Conservation (phyloP, 2,329 filamentous ascomycete genomes). For the Elsinoe perseae region DNA sequence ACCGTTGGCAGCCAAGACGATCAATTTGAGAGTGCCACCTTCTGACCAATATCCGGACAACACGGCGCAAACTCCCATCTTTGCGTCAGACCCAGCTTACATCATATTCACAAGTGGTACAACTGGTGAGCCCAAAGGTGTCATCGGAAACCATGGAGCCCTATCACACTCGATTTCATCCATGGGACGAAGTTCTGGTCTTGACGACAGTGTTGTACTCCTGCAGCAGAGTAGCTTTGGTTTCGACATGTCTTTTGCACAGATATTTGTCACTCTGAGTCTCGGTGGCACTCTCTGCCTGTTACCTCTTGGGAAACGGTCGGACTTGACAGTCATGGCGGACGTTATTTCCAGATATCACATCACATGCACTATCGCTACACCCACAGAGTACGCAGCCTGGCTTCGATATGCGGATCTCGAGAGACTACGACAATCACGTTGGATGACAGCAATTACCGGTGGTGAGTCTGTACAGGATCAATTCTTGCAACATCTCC, state of each 20-base stretch:
- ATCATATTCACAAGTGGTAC: slow-evolving; percentile 31
- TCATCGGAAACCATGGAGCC: slow-evolving; percentile 28
- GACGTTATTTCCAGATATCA: slow-evolving; percentile 30
- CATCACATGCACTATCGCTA: slow-evolving; percentile 35
- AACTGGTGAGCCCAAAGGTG: slow-evolving; percentile 36
- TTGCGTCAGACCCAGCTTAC: background rate
- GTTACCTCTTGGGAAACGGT: slow-evolving; percentile 26
- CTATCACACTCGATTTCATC: slow-evolving; percentile 21
- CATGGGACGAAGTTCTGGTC: background rate
- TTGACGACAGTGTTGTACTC: slow-evolving; percentile 22
- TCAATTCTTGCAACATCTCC: background rate
- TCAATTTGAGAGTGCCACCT: background rate
- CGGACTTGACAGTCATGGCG: slow-evolving; percentile 32
- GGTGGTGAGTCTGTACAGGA: background rate
- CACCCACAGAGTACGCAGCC: slow-evolving; percentile 36
- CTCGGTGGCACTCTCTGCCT: slow-evolving; percentile 35
- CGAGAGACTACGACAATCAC: background rate
- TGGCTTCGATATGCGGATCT: slow-evolving; percentile 19
- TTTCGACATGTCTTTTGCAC: slow-evolving; percentile 38
- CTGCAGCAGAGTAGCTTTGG: slow-evolving; percentile 34
- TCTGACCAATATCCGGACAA: background rate
- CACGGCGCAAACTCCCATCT: background rate
- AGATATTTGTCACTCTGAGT: slow-evolving; percentile 33
- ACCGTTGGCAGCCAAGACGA: background rate
- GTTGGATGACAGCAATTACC: background rate